Evolutionary conservation across 2,329 filamentous ascomycete species (phyloP).

Genomic region (Hypoxylon sp.): DNA sequence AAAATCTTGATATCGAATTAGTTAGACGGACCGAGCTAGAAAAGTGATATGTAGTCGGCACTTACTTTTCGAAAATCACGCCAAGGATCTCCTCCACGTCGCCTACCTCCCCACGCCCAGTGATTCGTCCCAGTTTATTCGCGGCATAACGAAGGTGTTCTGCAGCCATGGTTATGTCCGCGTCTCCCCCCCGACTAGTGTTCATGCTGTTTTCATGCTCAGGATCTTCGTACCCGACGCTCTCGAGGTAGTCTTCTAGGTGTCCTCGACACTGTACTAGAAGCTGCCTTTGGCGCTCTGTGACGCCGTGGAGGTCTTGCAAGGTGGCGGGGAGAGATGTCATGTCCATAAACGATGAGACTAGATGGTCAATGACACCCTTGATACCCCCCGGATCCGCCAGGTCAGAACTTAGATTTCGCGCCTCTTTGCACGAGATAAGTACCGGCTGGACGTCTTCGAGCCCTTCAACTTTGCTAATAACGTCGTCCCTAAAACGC

Average conservation of each 20-base stretch:
- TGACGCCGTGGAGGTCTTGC: constrained; percentile 89
- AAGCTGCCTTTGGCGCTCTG: constrained; percentile 86
- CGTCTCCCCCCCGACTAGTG: constrained; percentile 57
- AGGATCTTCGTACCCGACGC: constrained; percentile 57
- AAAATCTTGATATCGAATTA: constrained; percentile 58
- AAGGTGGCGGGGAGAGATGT: constrained; percentile 77
- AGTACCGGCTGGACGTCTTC: constrained; percentile 59
- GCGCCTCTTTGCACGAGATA: constrained; percentile 78
- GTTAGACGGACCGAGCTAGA: constrained; percentile 26
- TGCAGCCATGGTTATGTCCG: constrained; percentile 90
- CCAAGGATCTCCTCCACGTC: constrained; percentile 97
- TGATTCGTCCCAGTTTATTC: constrained; percentile 84
- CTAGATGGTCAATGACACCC: constrained; percentile 73
- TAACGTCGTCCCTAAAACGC: constrained; percentile 55
- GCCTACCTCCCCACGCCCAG: constrained; percentile 83
- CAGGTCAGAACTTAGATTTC: constrained; percentile 50
- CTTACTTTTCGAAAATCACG: constrained; percentile 97
- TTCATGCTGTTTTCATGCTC: constrained; percentile 38
- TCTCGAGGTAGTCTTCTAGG: constrained; percentile 77
- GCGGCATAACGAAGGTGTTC: constrained; percentile 88
- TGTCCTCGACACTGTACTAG: constrained; percentile 78
- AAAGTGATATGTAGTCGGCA: constrained; percentile 43
- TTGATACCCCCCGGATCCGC: constrained; percentile 75
- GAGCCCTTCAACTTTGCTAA: constrained; percentile 57
- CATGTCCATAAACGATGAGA: constrained; percentile 75